Evolutionary conservation across 2,329 filamentous ascomycete species (phyloP), one percentile per base, ranked within the genome.

Genomic region (Dactylellina leptospora): DNA sequence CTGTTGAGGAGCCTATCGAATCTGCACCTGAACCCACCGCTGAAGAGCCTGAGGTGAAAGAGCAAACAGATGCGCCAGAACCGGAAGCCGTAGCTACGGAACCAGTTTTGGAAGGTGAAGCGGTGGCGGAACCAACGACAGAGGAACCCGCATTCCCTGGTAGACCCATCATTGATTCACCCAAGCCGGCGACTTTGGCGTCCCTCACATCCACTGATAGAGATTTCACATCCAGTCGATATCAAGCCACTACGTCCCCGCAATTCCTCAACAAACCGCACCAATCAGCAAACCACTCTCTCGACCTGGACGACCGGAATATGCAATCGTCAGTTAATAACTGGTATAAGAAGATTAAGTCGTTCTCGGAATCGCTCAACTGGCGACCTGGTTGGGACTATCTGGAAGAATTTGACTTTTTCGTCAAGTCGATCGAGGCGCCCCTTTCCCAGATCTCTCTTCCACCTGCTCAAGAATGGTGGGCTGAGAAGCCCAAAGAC

Each of bases 281-380:
- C 23, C 44, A 71, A 33, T 11, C 51, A 4, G 66, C 66, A 6
- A 63, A 71, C 33, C 66, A 71, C 27, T 71, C 66, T 3, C 51
- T 58, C 4, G 66, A 71, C 23, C 66, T 71, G 2, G 66, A 71
- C 11, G 66, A 71, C 13, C 59, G 66, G 11, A 71, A 71, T 18
- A 71, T 71, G 66, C 66, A 71, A 45, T 71, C 66, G 4, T 71
- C 66, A 4, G 53, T 71, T 13, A 71, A 63, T 13, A 71, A 71
- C n/a, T 71, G 66, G 66, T 71, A 63, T 13, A 63, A 63, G 28
- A 71, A 71, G 50, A 40, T 71, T 22, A 63, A 33, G 27, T 63
- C 58, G 4, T 71, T 71, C 18, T 50, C 66, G 16, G 66, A 71
- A 4, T 63, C 58, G 23, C 51, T 71, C n/a, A 63, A 63, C 36